Base-by-base conservation (phyloP, 805 yeast species). In the Lipomyces lipofer region DNA sequence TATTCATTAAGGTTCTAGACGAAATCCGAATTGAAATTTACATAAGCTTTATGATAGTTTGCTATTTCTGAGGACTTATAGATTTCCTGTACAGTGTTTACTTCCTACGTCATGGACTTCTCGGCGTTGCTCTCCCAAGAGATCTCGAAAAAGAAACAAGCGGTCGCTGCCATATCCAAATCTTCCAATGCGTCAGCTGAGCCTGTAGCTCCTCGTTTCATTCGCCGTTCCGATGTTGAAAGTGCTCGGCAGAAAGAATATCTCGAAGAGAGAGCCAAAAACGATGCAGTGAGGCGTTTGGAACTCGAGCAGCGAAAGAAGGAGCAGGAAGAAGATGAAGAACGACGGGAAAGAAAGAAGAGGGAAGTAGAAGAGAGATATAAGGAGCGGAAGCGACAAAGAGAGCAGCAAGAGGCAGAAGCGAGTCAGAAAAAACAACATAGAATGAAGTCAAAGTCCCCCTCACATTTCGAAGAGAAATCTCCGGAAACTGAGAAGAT, bases 121-220 rank as follows among this genome's bases (percentile, higher is more conserved):
- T 71, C 78, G 10, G 69, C 71, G 35, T 59, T 80, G 24, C 63
- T 82, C 49, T 62, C 75, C 1, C 66, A 70, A 25, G 85, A 82
- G 65, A 81, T 81, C 19, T 70, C 68, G 5, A 78, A 73, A 67
- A 78, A 78, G 68, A 69, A 71, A 60, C 64, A 65, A 55, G 51
- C 62, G 33, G 66, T 51, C 43, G 58, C 54, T 33, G 60, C 32
- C 33, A 56, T 13, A 38, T 42, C 25, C 19, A 52, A 30, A 24
- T 15, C 19, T 22, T 47, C 56, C 27, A 39, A 36, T 24, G 45
- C 43, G 25, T 47, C 52, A 10, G 38, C 54, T 7, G 35, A 33
- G 24, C n/a, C 44, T 21, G 53, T 35, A 43, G 44, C 35, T 29
- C 51, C 54, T 28, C 52, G 56, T 42, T 50, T 43, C 46, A 24